A percentile compares a stretch with the other conserved stretches of the same genome.
Conservation (phyloP, 2,329 filamentous ascomycete species). For the Pseudogymnoascus sp. region DNA sequence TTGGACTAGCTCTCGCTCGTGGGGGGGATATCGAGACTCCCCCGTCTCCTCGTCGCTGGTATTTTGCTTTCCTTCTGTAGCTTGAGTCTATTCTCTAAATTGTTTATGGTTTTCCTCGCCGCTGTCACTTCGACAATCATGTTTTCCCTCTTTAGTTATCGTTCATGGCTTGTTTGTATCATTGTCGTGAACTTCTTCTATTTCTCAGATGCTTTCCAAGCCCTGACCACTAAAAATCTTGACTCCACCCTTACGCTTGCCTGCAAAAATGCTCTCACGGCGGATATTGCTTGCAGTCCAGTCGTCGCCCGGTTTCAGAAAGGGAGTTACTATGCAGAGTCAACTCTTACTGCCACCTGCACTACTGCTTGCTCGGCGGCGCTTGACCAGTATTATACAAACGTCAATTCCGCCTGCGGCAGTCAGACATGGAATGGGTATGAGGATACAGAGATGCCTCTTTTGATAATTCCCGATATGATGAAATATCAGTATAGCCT, state of each 20-base stretch:
- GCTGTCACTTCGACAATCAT: background rate
- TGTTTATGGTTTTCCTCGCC: background rate
- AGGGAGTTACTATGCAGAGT: constrained; percentile 4
- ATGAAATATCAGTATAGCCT: constrained; percentile 10
- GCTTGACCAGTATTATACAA: constrained; percentile 8
- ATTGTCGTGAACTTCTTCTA: background rate
- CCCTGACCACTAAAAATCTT: constrained; percentile 8
- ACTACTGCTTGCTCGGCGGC: background rate
- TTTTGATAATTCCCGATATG: constrained; percentile 12
- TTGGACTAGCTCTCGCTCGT: background rate
- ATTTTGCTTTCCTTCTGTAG: background rate
- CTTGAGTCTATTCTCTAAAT: background rate
- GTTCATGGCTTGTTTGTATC: background rate
- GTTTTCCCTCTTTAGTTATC: background rate
- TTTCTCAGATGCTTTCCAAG: constrained; percentile 1
- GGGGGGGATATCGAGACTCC: background rate
- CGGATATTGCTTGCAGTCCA: constrained; percentile 8
- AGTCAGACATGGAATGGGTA: constrained; percentile 12
- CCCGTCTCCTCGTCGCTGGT: background rate
- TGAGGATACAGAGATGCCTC: constrained; percentile 8
- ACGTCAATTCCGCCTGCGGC: constrained; percentile 9
- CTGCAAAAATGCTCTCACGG: constrained; percentile 6
- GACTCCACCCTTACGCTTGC: background rate
- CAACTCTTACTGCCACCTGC: constrained; percentile 1
- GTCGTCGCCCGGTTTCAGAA: constrained; percentile 10